phyloP scores from a whole-genome alignment of 192 early-diverging fungal genomes.

The Mortierella antarctica region DNA sequence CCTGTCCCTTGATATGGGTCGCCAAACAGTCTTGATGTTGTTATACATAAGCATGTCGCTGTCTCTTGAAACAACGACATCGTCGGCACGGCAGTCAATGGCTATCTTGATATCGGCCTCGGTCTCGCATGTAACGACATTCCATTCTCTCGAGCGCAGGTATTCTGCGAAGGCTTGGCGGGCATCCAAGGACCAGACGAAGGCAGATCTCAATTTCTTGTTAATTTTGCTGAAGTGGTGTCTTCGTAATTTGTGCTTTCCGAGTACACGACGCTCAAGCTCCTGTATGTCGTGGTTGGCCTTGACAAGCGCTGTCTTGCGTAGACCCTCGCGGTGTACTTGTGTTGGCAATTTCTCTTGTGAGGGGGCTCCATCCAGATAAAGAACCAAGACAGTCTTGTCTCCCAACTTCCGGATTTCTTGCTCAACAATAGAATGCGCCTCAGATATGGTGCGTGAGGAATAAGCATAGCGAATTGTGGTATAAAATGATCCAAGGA shows the following conservation, averaged over 20 bases:
- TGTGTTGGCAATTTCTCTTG: too few relatives aligned
- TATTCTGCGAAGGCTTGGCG: not conserved
- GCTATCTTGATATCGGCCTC: constrained; percentile 14
- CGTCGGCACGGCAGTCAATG: not conserved
- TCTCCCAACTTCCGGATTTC: too few relatives aligned
- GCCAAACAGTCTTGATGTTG: constrained; percentile 1
- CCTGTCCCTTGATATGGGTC: not conserved
- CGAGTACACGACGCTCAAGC: too few relatives aligned
- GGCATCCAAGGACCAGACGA: not conserved
- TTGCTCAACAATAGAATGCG: too few relatives aligned
- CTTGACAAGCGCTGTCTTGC: too few relatives aligned
- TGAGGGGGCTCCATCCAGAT: too few relatives aligned
- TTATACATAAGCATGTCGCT: constrained; percentile 9
- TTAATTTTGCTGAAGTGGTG: not conserved
- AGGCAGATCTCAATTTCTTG: not conserved
- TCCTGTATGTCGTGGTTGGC: too few relatives aligned
- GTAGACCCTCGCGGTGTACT: too few relatives aligned
- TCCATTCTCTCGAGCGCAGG: not conserved
- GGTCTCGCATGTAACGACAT: constrained; percentile 4
- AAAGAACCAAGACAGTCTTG: too few relatives aligned
- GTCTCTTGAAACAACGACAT: constrained; percentile 3
- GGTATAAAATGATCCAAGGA: too few relatives aligned
- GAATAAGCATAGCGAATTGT: too few relatives aligned
- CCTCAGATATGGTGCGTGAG: too few relatives aligned
- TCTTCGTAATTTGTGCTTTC: not conserved